Conservation (phyloP, 2,329 filamentous ascomycete genomes). For the Drechslera avenae region DNA sequence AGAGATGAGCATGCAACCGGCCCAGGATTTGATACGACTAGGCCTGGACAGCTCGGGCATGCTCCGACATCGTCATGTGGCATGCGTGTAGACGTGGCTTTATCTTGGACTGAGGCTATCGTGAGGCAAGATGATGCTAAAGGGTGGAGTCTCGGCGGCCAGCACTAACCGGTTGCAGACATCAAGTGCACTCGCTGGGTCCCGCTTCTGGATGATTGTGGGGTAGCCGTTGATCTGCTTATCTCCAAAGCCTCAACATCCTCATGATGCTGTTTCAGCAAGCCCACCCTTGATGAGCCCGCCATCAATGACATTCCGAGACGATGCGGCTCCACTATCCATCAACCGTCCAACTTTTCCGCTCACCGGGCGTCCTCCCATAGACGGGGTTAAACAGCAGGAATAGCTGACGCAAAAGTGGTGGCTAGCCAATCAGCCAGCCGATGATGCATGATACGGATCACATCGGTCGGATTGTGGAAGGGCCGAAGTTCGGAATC, state of each 20-base stretch:
- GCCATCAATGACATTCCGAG: constrained; percentile 10
- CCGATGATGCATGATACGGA: constrained; percentile 24
- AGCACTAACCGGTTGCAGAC: constrained; percentile 16
- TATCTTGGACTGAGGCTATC: constrained; percentile 27
- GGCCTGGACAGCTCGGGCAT: not conserved
- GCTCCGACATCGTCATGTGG: constrained; percentile 22
- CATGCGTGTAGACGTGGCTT: constrained; percentile 24
- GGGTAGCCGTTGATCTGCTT: constrained; percentile 23
- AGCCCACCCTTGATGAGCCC: constrained; percentile 7
- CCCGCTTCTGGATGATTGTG: constrained; percentile 22
- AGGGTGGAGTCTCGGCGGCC: constrained; percentile 6
- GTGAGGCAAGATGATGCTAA: constrained; percentile 29
- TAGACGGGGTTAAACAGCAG: constrained; percentile 20
- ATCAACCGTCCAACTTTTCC: constrained; percentile 33
- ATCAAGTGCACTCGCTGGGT: constrained; percentile 18
- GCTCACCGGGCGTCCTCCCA: constrained; percentile 33
- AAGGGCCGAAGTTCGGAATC: constrained; percentile 31
- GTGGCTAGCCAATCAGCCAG: constrained; percentile 28
- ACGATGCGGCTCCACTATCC: constrained; percentile 12
- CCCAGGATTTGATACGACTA: constrained; percentile 4
- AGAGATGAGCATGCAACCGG: constrained; percentile 1
- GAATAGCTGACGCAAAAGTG: constrained; percentile 2
- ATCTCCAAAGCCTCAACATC: constrained; percentile 16
- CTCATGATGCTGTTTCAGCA: constrained; percentile 11
- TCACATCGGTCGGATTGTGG: constrained; percentile 10